A percentile compares a stretch with the other conserved stretches of the same genome.
phyloP scores from a whole-genome alignment of 257 asterid genomes.

The Solanum ossicruentum region DNA sequence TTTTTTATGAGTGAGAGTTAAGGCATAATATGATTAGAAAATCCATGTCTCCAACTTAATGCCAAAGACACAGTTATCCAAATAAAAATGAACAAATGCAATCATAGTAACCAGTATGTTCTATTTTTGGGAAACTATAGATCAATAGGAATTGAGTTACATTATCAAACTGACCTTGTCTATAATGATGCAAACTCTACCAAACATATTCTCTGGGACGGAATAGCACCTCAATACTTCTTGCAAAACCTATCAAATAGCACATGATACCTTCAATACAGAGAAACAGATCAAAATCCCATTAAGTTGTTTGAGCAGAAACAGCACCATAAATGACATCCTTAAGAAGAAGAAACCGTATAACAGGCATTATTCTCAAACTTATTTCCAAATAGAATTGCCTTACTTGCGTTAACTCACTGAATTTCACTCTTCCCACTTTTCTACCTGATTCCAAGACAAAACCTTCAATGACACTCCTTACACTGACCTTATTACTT shows the following conservation, averaged over 20 bases:
- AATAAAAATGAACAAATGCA: background rate
- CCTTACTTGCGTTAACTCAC: background rate
- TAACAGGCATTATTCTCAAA: background rate
- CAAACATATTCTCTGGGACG: slow-evolving; percentile 61
- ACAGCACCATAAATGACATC: background rate
- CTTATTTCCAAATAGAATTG: background rate
- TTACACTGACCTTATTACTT: background rate
- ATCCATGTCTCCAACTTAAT: background rate
- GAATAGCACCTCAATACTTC: slow-evolving; percentile 73
- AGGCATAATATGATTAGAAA: background rate
- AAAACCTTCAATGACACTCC: background rate
- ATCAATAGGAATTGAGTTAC: background rate
- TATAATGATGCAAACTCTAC: slow-evolving; percentile 77
- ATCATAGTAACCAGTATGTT: background rate
- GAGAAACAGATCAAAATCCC: background rate
- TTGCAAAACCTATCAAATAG: slow-evolving; percentile 69
- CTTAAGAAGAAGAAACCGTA: background rate
- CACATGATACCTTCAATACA: background rate
- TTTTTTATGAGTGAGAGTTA: background rate
- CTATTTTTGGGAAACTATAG: background rate
- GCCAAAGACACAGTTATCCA: background rate
- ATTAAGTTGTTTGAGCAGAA: background rate
- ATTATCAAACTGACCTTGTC: slow-evolving; percentile 67
- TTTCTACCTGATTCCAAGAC: background rate
- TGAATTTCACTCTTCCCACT: background rate